These are phyloP conservation scores for Tricholoma furcatifolium DNA, from an alignment of 768 basidiomycete genomes.

Conservation along the genomic window DNA sequence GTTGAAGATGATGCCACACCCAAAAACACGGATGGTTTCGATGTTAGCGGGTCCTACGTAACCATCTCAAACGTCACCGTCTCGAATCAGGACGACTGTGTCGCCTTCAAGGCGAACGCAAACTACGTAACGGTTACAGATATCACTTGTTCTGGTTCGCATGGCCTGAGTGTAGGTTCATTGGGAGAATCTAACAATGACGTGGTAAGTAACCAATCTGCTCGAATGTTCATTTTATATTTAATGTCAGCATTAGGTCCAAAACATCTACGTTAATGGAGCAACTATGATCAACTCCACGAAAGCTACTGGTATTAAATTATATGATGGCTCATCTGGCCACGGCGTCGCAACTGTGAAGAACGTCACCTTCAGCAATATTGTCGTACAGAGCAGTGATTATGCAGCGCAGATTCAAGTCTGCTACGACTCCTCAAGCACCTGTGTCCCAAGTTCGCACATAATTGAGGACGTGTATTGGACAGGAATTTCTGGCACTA, in stretches of 20 bases:
- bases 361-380: constrained; percentile 28
- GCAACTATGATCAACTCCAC: constrained; percentile 30
- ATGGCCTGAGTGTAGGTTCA: constrained; percentile 30
- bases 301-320: constrained; percentile 31
- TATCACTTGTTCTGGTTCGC: constrained; percentile 30
- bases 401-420: constrained; percentile 32
- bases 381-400: constrained; percentile 29
- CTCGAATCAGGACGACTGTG: constrained; percentile 29
- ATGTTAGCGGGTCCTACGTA: constrained; percentile 26
- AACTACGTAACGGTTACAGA: constrained; percentile 26
- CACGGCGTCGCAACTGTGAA: constrained; percentile 29
- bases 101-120: constrained; percentile 29
- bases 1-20: constrained; percentile 21
- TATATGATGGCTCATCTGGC: constrained; percentile 26
- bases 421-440: constrained; percentile 25
- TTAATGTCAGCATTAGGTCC: constrained; percentile 14
- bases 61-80: constrained; percentile 26
- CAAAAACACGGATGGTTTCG: constrained; percentile 32
- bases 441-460: constrained; percentile 24
- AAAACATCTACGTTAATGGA: constrained; percentile 24
- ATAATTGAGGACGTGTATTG: constrained; percentile 25
- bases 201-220: constrained; percentile 6
- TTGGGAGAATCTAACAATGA: constrained; percentile 19
- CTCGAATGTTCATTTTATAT: background rate
- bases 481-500: constrained; percentile 26